Conservation (phyloP, 305 asterid species). For the Rubia balearica region DNA sequence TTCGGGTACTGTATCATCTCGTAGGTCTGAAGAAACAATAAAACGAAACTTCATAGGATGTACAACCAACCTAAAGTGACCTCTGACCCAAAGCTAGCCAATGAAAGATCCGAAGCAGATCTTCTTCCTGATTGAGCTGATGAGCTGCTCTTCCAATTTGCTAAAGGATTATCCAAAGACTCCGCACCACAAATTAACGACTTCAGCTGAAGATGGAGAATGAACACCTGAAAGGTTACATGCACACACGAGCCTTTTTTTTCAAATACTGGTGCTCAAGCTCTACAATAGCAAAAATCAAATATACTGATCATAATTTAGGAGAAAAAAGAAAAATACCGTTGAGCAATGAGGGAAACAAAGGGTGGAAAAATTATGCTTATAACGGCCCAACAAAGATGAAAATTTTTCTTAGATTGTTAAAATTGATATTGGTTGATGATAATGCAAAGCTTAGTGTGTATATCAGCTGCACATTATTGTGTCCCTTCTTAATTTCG, state of each 20-base stretch:
- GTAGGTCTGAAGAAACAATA: neutral
- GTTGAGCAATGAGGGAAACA: neutral
- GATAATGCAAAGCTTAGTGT: neutral
- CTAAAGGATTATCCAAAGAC: slow-evolving; percentile 19
- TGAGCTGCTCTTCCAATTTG: slow-evolving; percentile 12
- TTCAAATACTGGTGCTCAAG: neutral
- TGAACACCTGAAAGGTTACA: slow-evolving; percentile 11
- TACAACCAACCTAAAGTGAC: slow-evolving; percentile 21
- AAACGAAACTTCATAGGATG: neutral
- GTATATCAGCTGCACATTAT: neutral
- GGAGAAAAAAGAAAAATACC: neutral
- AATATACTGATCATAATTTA: neutral
- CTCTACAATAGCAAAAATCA: neutral
- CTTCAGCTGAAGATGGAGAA: slow-evolving; percentile 22
- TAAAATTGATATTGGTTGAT: neutral
- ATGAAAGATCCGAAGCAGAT: slow-evolving; percentile 15
- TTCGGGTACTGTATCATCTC: neutral
- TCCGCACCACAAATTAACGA: slow-evolving; percentile 13
- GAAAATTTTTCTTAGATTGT: neutral
- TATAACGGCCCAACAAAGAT: neutral
- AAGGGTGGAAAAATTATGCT: neutral
- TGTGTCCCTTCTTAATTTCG: neutral
- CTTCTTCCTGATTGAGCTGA: slow-evolving; percentile 7
- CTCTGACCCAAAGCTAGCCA: slow-evolving; percentile 21
- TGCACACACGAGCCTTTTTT: neutral